Conservation (phyloP, 257 asterid genomes). For the Scutellaria galericulata region DNA sequence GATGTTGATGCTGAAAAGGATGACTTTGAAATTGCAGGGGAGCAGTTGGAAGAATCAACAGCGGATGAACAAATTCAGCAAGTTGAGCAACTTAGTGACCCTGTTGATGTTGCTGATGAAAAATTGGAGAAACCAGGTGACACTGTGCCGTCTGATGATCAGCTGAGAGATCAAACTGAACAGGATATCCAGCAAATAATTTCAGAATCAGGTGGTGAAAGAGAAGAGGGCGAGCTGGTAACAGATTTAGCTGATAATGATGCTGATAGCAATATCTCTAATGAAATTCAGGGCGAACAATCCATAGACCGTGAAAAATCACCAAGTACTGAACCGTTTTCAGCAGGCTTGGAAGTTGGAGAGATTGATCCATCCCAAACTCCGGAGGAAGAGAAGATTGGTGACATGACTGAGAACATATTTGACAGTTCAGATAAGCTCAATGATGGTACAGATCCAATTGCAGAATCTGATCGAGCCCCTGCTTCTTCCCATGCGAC, state of each 20-base stretch:
- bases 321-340: slow-evolving; percentile 45
- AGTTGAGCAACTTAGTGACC: slow-evolving; percentile 53
- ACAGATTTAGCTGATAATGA: slow-evolving; percentile 61
- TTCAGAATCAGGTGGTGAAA: slow-evolving; percentile 60
- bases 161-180: slow-evolving; percentile 55
- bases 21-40: slow-evolving; percentile 51
- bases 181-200: slow-evolving; percentile 65
- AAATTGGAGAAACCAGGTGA: slow-evolving; percentile 49
- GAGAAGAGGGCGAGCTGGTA: slow-evolving; percentile 84
- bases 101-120: slow-evolving; percentile 52
- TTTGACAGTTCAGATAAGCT: slow-evolving; percentile 47
- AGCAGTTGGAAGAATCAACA: slow-evolving; percentile 56
- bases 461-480: slow-evolving; percentile 47
- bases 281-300: slow-evolving; percentile 47
- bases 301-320: slow-evolving; percentile 46
- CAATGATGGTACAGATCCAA: slow-evolving; percentile 47
- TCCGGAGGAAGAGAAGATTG: slow-evolving; percentile 59
- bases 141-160: slow-evolving; percentile 51
- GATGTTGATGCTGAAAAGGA: slow-evolving; percentile 55
- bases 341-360: slow-evolving; percentile 49
- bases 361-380: slow-evolving; percentile 57
- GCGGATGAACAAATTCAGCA: slow-evolving; percentile 45
- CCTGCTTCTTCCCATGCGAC: slow-evolving; percentile 35
- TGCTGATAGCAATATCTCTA: slow-evolving; percentile 48
- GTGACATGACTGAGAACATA: slow-evolving; percentile 40